Base-by-base conservation (phyloP, 768 basidiomycete species). In the Boletus insuetus region DNA sequence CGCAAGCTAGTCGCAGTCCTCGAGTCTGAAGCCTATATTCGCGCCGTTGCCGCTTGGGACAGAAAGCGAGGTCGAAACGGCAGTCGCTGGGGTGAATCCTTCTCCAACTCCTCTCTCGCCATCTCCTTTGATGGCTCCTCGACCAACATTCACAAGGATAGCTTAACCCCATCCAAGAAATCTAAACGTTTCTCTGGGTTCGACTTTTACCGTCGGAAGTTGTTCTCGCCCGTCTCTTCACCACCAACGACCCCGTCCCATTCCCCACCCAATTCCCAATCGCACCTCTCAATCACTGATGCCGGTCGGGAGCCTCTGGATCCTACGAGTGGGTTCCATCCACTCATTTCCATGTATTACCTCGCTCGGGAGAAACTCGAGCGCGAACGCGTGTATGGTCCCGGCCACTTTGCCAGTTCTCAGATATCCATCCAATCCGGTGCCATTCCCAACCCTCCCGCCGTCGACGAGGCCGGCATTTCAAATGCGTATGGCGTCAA, bases 301-400 rank as follows among this genome's bases (percentile, higher is more conserved):
- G 56, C 71, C 13, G 70, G 77, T 50, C 79, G 77, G 55, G 75
- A 86, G 56, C 80, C 79, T 12, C 59, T 76, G 58, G 96, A 99
- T 66, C 95, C 96, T 6, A 96, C 93, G 14, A 77, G 83, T 51
- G 97, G 94, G 2, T 99, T 93, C 76, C 94, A 98, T 69, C 95
- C 94, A 0, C 80, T 99, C 26, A 82, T 98, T 44, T 93, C 94
- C 31, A 98, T 99, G 75, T 99, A 99, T 71, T 98, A 86, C 75
- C 84, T 99, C 19, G 91, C 95, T 6, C 79, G 92, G 50, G 97
- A 99, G 77, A 98, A 98, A 79, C 78, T 94, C 66, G 94, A 98
- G 67, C 79, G 97, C 51, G 97, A 99, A 63, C 81, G 83, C 49
- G 90, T 99, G 8, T 98, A 95, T 71, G 97, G 96, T 0, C 86